Evolutionary conservation across 2,329 filamentous ascomycete species (phyloP).

Genomic region (Venturia carpophila): DNA sequence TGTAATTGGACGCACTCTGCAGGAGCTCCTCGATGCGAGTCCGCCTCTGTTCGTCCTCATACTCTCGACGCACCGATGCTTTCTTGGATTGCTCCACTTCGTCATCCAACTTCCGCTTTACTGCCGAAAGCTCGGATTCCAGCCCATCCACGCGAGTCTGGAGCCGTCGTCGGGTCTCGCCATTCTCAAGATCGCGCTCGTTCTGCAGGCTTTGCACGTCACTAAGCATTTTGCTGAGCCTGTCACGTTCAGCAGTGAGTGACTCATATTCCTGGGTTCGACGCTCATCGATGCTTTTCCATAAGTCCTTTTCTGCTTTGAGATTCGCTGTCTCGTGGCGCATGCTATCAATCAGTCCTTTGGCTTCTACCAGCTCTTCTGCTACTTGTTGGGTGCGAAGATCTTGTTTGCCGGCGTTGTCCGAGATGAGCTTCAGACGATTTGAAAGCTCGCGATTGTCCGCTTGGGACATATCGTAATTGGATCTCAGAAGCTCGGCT

Average conservation of each 20-base stretch:
- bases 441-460: slow-evolving; percentile 86
- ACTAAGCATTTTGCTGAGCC: slow-evolving; percentile 73
- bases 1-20: slow-evolving; percentile 65
- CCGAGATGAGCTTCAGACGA: slow-evolving; percentile 65
- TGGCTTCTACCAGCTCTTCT: slow-evolving; percentile 84
- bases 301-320: slow-evolving; percentile 89
- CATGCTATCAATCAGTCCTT: slow-evolving; percentile 73
- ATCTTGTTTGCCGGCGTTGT: slow-evolving; percentile 83
- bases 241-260: slow-evolving; percentile 72
- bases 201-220: slow-evolving; percentile 86
- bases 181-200: slow-evolving; percentile 77
- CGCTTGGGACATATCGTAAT: slow-evolving; percentile 71
- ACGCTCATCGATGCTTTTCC: slow-evolving; percentile 87
- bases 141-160: slow-evolving; percentile 70
- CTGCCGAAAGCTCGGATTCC: slow-evolving; percentile 67
- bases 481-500: slow-evolving; percentile 85
- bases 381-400: slow-evolving; percentile 83
- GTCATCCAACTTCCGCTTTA: slow-evolving; percentile 74
- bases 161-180: slow-evolving; percentile 71
- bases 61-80: slow-evolving; percentile 74
- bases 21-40: slow-evolving; percentile 90
- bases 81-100: slow-evolving; percentile 83
- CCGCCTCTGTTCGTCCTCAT: slow-evolving; percentile 78
- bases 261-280: slow-evolving; percentile 81
- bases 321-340: slow-evolving; percentile 86